A percentile compares a stretch with the other conserved stretches of the same genome.
Conservation (phyloP, 768 basidiomycete species). For the Glaciozyma martinii region DNA sequence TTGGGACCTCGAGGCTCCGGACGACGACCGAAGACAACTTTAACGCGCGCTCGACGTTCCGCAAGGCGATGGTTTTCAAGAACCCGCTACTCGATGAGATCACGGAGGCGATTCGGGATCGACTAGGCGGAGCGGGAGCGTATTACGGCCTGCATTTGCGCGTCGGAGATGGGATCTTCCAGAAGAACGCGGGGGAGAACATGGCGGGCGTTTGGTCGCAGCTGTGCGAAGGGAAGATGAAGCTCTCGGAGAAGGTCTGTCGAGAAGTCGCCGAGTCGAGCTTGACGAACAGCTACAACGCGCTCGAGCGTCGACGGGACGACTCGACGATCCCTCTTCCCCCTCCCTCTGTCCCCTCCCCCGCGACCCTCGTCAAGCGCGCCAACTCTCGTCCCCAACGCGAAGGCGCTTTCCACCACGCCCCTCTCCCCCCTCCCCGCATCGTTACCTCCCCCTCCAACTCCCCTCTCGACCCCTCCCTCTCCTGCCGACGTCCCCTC, state of each 20-base stretch:
- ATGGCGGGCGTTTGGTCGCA: conserved; percentile 51
- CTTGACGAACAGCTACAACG: not conserved
- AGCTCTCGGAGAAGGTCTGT: conserved; percentile 42
- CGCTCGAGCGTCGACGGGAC: not conserved
- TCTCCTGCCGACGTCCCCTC: conserved; percentile 43
- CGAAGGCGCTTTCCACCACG: conserved; percentile 29
- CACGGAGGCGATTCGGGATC: conserved; percentile 45
- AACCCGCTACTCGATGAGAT: conserved; percentile 47
- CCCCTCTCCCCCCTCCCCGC: conserved; percentile 43
- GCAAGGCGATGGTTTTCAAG: conserved; percentile 52
- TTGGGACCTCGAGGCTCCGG: conserved; percentile 62
- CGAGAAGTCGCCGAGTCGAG: conserved; percentile 20
- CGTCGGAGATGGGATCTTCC: conserved; percentile 60
- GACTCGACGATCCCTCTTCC: not conserved
- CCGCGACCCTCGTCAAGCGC: conserved; percentile 13
- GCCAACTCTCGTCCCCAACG: conserved; percentile 29
- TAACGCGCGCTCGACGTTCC: conserved; percentile 46
- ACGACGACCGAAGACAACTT: conserved; percentile 45
- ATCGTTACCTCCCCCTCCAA: conserved; percentile 40
- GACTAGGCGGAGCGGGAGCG: conserved; percentile 41
- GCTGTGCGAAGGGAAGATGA: conserved; percentile 49
- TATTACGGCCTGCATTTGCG: conserved; percentile 63
- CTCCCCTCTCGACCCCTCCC: conserved; percentile 48
- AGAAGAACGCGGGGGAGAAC: conserved; percentile 42
- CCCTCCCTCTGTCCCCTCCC: not conserved